phyloP scores from a whole-genome alignment of 495 filamentous ascomycete genomes.

The Cercophora scortea region DNA sequence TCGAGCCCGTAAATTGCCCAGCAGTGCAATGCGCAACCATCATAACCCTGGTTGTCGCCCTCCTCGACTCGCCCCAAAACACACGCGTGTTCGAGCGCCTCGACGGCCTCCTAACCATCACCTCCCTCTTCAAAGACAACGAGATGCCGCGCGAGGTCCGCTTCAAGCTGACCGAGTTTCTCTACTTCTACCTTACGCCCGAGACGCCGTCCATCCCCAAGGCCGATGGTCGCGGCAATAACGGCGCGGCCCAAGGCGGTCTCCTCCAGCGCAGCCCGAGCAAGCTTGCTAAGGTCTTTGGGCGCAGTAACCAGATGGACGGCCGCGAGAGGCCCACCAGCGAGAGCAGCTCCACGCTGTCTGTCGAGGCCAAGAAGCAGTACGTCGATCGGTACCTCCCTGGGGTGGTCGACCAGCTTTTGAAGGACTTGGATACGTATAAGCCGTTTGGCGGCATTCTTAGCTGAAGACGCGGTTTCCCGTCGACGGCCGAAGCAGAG shows the following conservation, averaged over 20 bases:
- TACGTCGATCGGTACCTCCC: slow-evolving; percentile 68
- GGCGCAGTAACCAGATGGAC: slow-evolving; percentile 22
- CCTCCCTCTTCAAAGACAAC: slow-evolving; percentile 81
- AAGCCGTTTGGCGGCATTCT: slow-evolving; percentile 55
- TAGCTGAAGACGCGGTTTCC: slow-evolving; percentile 17
- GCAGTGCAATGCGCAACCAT: slow-evolving; percentile 85
- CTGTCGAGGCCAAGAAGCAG: slow-evolving; percentile 81
- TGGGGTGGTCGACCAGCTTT: slow-evolving; percentile 83
- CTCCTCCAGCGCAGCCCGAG: slow-evolving; percentile 63
- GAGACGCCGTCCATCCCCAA: slow-evolving; percentile 57
- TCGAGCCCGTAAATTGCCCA: slow-evolving; percentile 86
- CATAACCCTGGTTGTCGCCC: slow-evolving; percentile 79
- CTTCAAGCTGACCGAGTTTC: slow-evolving; percentile 85
- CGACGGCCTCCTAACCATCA: slow-evolving; percentile 91
- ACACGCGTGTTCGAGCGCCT: slow-evolving; percentile 85
- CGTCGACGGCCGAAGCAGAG: background rate
- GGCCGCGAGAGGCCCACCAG: slow-evolving; percentile 26
- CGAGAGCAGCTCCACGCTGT: slow-evolving; percentile 45
- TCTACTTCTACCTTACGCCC: slow-evolving; percentile 97
- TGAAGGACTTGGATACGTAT: slow-evolving; percentile 81
- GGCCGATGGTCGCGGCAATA: slow-evolving; percentile 14
- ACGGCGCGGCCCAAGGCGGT: slow-evolving; percentile 15
- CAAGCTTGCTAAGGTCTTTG: slow-evolving; percentile 52
- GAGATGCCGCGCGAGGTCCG: slow-evolving; percentile 81
- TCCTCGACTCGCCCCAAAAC: slow-evolving; percentile 76